phyloP scores from a whole-genome alignment of 2,329 filamentous ascomycete genomes.

The Cadophora gregata region DNA sequence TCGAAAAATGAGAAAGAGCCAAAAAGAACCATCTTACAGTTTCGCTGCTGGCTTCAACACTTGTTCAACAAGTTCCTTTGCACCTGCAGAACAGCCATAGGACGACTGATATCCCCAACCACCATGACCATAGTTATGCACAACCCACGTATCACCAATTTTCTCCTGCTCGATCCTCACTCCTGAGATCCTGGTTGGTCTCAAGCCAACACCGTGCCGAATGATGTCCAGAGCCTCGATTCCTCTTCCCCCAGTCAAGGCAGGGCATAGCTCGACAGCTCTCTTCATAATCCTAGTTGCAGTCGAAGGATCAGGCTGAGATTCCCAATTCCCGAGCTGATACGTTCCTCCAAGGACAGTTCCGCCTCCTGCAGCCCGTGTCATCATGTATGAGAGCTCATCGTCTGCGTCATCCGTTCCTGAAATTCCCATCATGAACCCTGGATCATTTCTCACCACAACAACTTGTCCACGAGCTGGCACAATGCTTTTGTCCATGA shows the following conservation, averaged over 20 bases:
- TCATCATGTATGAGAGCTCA: constrained; percentile 72
- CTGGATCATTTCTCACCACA: constrained; percentile 68
- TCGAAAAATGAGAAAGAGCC: neutral
- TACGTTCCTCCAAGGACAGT: constrained; percentile 72
- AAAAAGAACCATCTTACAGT: neutral
- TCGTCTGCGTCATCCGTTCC: constrained; percentile 69
- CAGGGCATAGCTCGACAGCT: constrained; percentile 59
- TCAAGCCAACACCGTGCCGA: constrained; percentile 69
- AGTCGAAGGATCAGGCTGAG: constrained; percentile 65
- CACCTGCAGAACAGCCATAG: constrained; percentile 73
- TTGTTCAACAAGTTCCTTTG: constrained; percentile 71
- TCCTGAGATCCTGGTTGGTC: constrained; percentile 66
- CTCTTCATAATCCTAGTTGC: constrained; percentile 72
- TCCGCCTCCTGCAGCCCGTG: constrained; percentile 68
- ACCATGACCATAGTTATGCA: constrained; percentile 68
- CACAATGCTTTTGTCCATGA: constrained; percentile 74
- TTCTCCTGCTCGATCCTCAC: constrained; percentile 67
- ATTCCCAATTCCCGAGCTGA: constrained; percentile 69
- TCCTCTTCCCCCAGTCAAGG: constrained; percentile 59
- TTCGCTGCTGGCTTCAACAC: constrained; percentile 76
- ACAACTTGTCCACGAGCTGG: constrained; percentile 83
- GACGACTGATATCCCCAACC: constrained; percentile 67
- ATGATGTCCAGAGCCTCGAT: constrained; percentile 69
- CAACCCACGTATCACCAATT: constrained; percentile 59
- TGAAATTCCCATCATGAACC: constrained; percentile 64